These are phyloP conservation scores for Gamsiella multidivaricata DNA, from an alignment of 192 early-diverging fungal species.

Conservation along the genomic window DNA sequence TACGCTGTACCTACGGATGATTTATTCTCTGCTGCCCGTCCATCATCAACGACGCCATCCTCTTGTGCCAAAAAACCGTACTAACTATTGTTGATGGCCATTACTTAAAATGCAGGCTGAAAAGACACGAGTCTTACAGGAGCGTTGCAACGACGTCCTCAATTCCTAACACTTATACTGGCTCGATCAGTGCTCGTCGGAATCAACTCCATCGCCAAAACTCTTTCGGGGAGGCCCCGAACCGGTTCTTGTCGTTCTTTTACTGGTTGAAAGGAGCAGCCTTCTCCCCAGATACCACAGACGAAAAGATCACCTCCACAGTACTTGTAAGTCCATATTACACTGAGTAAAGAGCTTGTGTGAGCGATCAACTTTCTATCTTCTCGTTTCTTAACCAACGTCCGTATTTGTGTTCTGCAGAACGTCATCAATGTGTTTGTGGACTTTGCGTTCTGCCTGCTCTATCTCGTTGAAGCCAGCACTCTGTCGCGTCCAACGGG, in stretches of 20 bases:
- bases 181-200: constrained; percentile 41
- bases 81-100: neutral
- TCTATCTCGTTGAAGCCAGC: constrained; percentile 47
- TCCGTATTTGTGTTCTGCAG: constrained; percentile 1
- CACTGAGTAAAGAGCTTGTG: neutral
- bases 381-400: neutral
- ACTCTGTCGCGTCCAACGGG: constrained; percentile 32
- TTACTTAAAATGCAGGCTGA: constrained; percentile 12
- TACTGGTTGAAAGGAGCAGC: constrained; percentile 26
- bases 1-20: too few relatives aligned
- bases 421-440: constrained; percentile 45
- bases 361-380: neutral
- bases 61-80: too few relatives aligned
- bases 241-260: neutral
- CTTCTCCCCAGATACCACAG: constrained; percentile 33
- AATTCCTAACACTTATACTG: constrained; percentile 9
- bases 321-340: constrained; percentile 14
- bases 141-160: constrained; percentile 23
- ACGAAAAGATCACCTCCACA: constrained; percentile 42
- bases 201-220: constrained; percentile 43
- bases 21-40: too few relatives aligned
- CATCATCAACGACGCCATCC: too few relatives aligned
- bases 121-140: constrained; percentile 11
- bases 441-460: constrained; percentile 22
- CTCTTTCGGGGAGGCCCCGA: constrained; percentile 31